These are phyloP conservation scores for Pythium myriotylum DNA, from an alignment of 352 stramenopile species.

Conservation along the genomic window DNA sequence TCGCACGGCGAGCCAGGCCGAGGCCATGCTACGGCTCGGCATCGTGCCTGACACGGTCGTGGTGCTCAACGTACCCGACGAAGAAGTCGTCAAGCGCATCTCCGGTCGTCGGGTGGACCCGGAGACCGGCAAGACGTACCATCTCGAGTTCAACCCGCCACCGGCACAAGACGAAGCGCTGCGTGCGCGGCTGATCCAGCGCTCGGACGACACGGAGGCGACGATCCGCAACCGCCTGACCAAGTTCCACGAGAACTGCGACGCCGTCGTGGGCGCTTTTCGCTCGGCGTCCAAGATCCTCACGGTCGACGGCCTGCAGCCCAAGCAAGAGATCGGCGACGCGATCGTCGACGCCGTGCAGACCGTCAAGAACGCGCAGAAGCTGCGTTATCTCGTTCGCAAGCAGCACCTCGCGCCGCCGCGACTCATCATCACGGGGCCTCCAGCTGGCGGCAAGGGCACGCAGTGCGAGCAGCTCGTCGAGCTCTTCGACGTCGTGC, in stretches of 20 bases:
- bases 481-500: conserved; percentile 88
- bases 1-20: conserved; percentile 78
- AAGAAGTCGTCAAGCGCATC: conserved; percentile 95
- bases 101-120: conserved; percentile 95
- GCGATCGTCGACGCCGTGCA: conserved; percentile 19
- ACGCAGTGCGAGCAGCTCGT: conserved; percentile 91
- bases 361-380: conserved; percentile 26
- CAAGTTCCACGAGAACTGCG: conserved; percentile 85
- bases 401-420: conserved; percentile 27
- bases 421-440: conserved; percentile 75
- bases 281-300: conserved; percentile 31
- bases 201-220: conserved; percentile 92
- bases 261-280: conserved; percentile 43
- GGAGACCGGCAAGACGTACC: conserved; percentile 93
- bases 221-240: conserved; percentile 89
- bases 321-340: conserved; percentile 30
- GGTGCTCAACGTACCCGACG: conserved; percentile 94
- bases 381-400: conserved; percentile 27
- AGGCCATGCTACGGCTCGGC: conserved; percentile 77
- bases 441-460: conserved; percentile 88
- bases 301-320: conserved; percentile 19
- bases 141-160: conserved; percentile 96
- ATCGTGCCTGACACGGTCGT: conserved; percentile 91
- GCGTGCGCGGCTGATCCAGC: conserved; percentile 79
- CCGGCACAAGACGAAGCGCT: conserved; percentile 59